phyloP scores from a whole-genome alignment of 371 early-diverging fungal species.

The Apophysomyces elegans region DNA sequence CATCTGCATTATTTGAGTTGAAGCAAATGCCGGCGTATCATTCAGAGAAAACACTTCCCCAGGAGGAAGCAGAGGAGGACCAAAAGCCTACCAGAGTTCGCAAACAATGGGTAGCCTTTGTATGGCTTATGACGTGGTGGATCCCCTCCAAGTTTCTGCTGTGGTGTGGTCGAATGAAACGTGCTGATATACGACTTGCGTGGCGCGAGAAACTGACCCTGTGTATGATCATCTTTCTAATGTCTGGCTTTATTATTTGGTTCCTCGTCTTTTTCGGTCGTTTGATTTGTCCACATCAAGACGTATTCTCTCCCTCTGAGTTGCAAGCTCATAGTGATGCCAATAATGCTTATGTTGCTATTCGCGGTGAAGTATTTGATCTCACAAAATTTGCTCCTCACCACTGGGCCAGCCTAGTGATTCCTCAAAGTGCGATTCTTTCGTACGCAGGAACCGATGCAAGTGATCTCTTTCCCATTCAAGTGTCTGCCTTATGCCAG shows the following conservation, averaged over 20 bases:
- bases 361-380: slow-evolving; percentile 69
- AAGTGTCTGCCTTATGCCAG: slow-evolving; percentile 44
- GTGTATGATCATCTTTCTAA: slow-evolving; percentile 75
- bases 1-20: slow-evolving; percentile 17
- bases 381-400: slow-evolving; percentile 55
- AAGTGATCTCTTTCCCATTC: slow-evolving; percentile 65
- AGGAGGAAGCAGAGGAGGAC: slow-evolving; percentile 8
- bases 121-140: slow-evolving; percentile 86
- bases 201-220: slow-evolving; percentile 93
- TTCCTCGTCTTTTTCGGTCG: slow-evolving; percentile 81
- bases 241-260: slow-evolving; percentile 76
- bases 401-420: slow-evolving; percentile 48
- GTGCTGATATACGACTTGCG: slow-evolving; percentile 78
- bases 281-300: slow-evolving; percentile 79
- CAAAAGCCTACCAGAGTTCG: slow-evolving; percentile 39
- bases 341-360: slow-evolving; percentile 46
- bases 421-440: slow-evolving; percentile 42
- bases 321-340: slow-evolving; percentile 43
- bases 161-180: slow-evolving; percentile 68
- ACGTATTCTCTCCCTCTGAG: slow-evolving; percentile 62
- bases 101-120: slow-evolving; percentile 75
- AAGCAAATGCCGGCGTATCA: slow-evolving; percentile 18
- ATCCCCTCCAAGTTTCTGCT: slow-evolving; percentile 64
- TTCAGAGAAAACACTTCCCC: slow-evolving; percentile 32
- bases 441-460: slow-evolving; percentile 64